Evolutionary conservation across 1,284 basidiomycete genomes (phyloP), one percentile per base, ranked within the genome.

Genomic region (Microbotryum saponariae): DNA sequence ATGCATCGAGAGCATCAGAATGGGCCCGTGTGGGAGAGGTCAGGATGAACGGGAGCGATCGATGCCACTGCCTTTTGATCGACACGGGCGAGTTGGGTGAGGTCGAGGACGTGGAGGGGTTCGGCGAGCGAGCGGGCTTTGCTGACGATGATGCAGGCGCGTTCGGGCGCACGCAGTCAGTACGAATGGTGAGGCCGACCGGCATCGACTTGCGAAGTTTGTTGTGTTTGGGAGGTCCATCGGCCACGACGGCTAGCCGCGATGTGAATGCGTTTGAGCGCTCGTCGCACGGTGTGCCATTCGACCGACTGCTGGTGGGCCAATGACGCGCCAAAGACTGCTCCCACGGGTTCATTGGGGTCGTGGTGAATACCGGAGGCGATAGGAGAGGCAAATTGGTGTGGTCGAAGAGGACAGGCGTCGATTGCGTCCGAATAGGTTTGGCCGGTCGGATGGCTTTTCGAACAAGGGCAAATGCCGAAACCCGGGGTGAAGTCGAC

Each of bases 131-230:
- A 4, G 27, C 33, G 7, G 53, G 18, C 12, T 9, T 10, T 2
- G 51, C 33, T 20, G 51, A 31, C 18, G 51, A 31, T 12, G 46
- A 20, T 6, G 42, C 47, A 45, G 6, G 55, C 33, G 1, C 58
- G 51, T 14, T 50, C 21, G 10, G 51, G 51, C 42, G 49, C 6
- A 53, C 46, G 31, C 53, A 55, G n/a, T 61, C 60, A n/a, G 51
- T 57, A 6, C 51, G 45, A 20, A 57, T 27, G 6, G 51, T 31
- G 46, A 61, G 56, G 31, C 31, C 52, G 5, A 55, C 45, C 25
- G 51, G 55, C n/a, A 42, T 25, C 20, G 50, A 16, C 37, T 61
- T 61, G 44, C 55, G 50, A 23, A 61, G 37, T 46, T 54, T 61
- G 51, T 51, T 55, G 33, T 33, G 45, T 27, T 33, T 47, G 4